A percentile compares a stretch with the other conserved stretches of the same genome.
Evolutionary conservation across 1,139 yeast species (phyloP).

Genomic region (Magnusiomyces starmeri): DNA sequence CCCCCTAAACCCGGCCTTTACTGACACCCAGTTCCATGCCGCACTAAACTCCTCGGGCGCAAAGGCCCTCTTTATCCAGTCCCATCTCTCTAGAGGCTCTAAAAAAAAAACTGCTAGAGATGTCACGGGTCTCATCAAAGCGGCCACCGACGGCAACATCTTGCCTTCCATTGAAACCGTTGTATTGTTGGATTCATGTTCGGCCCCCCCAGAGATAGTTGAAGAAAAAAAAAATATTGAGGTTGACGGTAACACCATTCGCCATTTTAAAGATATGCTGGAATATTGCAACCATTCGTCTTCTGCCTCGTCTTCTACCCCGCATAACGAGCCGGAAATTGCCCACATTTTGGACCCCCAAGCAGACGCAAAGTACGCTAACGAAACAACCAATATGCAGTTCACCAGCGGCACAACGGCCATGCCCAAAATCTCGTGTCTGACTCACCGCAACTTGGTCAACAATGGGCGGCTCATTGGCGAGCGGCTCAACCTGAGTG

Average conservation of each 20-base stretch:
- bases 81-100: conserved; percentile 17
- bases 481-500: conserved; percentile 26
- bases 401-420: conserved; percentile 34
- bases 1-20: conserved; percentile 33
- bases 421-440: conserved; percentile 29
- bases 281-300: too few relatives aligned
- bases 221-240: background rate
- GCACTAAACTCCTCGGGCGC: conserved; percentile 27
- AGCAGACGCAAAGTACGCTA: conserved; percentile 16
- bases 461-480: conserved; percentile 31
- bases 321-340: conserved; percentile 13
- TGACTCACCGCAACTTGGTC: conserved; percentile 28
- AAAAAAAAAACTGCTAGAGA: conserved; percentile 11
- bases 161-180: conserved; percentile 11
- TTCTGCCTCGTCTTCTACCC: conserved; percentile 9
- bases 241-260: conserved; percentile 10
- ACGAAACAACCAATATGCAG: conserved; percentile 31
- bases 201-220: conserved; percentile 11
- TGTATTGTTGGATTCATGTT: conserved; percentile 11
- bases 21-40: conserved; percentile 26
- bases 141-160: conserved; percentile 14
- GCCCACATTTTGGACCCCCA: conserved; percentile 13
- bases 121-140: conserved; percentile 12
- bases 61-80: conserved; percentile 26
- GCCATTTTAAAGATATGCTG: conserved; percentile 15